Conservation (phyloP, 2,329 filamentous ascomycete genomes). For the Colletotrichum sp. region DNA sequence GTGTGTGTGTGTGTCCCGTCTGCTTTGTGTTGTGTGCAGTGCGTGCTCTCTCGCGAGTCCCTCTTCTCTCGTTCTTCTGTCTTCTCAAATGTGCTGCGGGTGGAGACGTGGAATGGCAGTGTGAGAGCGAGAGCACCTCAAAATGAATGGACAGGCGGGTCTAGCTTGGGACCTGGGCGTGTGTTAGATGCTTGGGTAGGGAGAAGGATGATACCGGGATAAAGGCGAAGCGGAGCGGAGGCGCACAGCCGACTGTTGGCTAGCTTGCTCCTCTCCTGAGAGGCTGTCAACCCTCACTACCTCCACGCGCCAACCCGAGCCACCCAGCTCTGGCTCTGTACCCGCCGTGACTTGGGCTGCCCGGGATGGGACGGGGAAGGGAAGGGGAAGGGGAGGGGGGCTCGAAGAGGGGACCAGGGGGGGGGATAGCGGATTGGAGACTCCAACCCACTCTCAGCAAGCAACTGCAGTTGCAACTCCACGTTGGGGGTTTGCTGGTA, state of each 20-base stretch:
- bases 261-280: constrained; percentile 16
- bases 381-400: background rate
- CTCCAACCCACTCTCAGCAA: background rate
- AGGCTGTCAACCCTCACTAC: constrained; percentile 17
- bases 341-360: constrained; percentile 9
- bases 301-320: constrained; percentile 13
- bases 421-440: background rate
- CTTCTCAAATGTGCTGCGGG: background rate
- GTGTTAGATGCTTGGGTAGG: constrained; percentile 21
- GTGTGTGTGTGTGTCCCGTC: background rate
- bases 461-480: constrained; percentile 2
- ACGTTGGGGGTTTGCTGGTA: constrained; percentile 6
- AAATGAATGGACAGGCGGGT: constrained; percentile 12
- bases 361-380: constrained; percentile 12
- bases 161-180: constrained; percentile 19
- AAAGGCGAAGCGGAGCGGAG: constrained; percentile 22
- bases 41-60: background rate
- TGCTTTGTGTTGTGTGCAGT: background rate
- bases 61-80: background rate
- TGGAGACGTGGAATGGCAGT: constrained; percentile 7
- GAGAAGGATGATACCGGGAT: constrained; percentile 23
- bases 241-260: constrained; percentile 22
- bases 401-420: constrained; percentile 5
- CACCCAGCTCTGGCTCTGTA: constrained; percentile 13
- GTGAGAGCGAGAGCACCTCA: background rate